These are phyloP conservation scores for Takakia lepidozioides DNA, from an alignment of 225 moss, liverwort and hornwort genomes.

Conservation along the genomic window DNA sequence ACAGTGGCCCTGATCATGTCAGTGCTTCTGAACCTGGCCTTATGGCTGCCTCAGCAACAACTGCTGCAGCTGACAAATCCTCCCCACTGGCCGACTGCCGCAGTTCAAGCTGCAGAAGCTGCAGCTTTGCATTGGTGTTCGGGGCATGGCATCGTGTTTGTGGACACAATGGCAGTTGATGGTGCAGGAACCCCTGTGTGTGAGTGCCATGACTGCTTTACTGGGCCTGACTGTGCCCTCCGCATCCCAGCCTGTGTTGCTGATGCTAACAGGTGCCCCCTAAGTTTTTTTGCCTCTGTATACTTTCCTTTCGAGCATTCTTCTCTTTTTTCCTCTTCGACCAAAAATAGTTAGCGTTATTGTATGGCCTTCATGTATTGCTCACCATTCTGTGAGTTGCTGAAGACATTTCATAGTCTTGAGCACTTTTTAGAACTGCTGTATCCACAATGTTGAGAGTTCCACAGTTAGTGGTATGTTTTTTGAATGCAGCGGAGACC, in stretches of 20 bases:
- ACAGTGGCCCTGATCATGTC: constrained; percentile 7
- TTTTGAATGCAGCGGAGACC: constrained; percentile 40
- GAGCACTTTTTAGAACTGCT: too few relatives aligned
- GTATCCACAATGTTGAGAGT: too few relatives aligned
- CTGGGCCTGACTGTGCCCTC: constrained; percentile 42
- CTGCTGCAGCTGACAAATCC: constrained; percentile 1
- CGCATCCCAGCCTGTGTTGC: constrained; percentile 29
- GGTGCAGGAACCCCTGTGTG: constrained; percentile 27
- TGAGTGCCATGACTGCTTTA: constrained; percentile 55
- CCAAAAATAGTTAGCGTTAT: too few relatives aligned
- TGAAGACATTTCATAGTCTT: too few relatives aligned
- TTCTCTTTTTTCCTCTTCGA: too few relatives aligned
- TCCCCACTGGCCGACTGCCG: constrained; percentile 32
- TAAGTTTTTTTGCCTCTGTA: too few relatives aligned
- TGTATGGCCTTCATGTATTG: too few relatives aligned
- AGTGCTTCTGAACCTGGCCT: constrained; percentile 12
- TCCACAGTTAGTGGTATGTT: too few relatives aligned
- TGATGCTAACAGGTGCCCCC: constrained; percentile 21
- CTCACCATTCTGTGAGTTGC: too few relatives aligned
- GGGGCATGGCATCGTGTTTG: constrained; percentile 48
- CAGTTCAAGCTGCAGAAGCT: constrained; percentile 38
- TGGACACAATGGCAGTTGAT: constrained; percentile 28
- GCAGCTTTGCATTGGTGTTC: constrained; percentile 43
- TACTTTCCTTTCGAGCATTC: too few relatives aligned
- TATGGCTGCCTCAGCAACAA: background rate